These are phyloP conservation scores for Henckelia pumila DNA, from an alignment of 257 asterid species.

Conservation along the genomic window DNA sequence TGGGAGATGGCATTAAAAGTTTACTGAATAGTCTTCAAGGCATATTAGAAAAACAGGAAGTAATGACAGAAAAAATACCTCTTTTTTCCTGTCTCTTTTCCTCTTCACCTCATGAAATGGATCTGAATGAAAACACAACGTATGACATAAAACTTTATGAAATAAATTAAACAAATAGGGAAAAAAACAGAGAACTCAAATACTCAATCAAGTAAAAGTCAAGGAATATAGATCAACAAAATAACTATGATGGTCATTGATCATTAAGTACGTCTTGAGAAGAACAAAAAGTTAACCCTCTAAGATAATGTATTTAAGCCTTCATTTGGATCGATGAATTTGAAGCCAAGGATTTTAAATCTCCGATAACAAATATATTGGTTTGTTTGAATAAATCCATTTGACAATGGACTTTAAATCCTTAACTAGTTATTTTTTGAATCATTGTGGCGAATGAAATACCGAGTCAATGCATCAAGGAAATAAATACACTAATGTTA, in stretches of 20 bases:
- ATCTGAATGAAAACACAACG: conserved; percentile 45
- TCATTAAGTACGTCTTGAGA: not conserved
- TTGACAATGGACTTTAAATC: too few relatives aligned
- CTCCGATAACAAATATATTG: too few relatives aligned
- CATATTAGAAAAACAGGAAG: not conserved
- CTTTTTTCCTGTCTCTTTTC: conserved; percentile 76
- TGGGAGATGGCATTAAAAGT: not conserved
- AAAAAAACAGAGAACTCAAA: not conserved
- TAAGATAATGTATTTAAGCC: too few relatives aligned
- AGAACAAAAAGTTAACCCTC: not conserved
- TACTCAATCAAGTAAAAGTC: not conserved
- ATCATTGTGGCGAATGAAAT: not conserved
- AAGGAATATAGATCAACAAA: not conserved
- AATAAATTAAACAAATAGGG: not conserved
- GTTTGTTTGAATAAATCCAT: too few relatives aligned
- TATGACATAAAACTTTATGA: not conserved
- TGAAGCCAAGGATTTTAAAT: too few relatives aligned
- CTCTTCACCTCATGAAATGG: conserved; percentile 97
- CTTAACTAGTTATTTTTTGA: too few relatives aligned
- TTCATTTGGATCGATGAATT: too few relatives aligned
- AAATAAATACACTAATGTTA: conserved; percentile 1
- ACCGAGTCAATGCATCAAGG: conserved; percentile 4
- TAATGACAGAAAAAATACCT: conserved; percentile 41
- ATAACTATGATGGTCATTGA: not conserved
- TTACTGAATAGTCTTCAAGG: conserved; percentile 9